These are phyloP conservation scores for Boletus bicolor DNA, from an alignment of 768 basidiomycete species.

Conservation along the genomic window DNA sequence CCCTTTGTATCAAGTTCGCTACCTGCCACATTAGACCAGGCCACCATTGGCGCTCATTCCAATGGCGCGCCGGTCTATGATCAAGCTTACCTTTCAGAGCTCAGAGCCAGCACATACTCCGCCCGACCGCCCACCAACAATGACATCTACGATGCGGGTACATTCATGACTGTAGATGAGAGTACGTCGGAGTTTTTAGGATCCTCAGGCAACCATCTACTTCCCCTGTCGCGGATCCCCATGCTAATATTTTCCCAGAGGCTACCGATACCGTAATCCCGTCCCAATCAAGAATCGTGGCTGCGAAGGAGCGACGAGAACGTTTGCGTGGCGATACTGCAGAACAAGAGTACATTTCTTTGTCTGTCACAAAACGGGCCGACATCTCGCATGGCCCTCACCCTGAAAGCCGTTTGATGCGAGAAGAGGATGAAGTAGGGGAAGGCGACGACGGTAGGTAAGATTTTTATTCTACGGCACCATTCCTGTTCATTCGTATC, in stretches of 20 bases:
- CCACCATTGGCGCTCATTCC: slow-evolving; percentile 43
- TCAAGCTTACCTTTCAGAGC: slow-evolving; percentile 66
- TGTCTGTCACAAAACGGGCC: slow-evolving; percentile 58
- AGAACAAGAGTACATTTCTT: slow-evolving; percentile 73
- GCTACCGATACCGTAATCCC: slow-evolving; percentile 53
- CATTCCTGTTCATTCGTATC: slow-evolving; percentile 9
- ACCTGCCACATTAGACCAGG: slow-evolving; percentile 51
- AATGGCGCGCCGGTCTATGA: slow-evolving; percentile 64
- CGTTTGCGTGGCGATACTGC: slow-evolving; percentile 51
- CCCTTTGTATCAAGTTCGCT: slow-evolving; percentile 31
- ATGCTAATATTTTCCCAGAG: slow-evolving; percentile 23
- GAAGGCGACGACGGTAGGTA: slow-evolving; percentile 81
- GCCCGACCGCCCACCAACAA: slow-evolving; percentile 43
- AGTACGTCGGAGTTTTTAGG: slow-evolving; percentile 33
- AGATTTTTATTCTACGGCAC: not conserved
- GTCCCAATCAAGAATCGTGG: slow-evolving; percentile 64
- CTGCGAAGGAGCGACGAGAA: slow-evolving; percentile 75
- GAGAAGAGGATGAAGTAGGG: slow-evolving; percentile 86
- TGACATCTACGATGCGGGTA: slow-evolving; percentile 47
- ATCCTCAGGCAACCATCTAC: slow-evolving; percentile 26
- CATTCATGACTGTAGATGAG: slow-evolving; percentile 44
- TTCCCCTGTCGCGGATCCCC: not conserved
- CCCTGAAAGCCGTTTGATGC: slow-evolving; percentile 75
- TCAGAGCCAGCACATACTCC: slow-evolving; percentile 73
- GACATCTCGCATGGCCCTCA: slow-evolving; percentile 69